Base-by-base conservation (phyloP, 1,139 yeast genomes). In the Suhomyces taliae region DNA sequence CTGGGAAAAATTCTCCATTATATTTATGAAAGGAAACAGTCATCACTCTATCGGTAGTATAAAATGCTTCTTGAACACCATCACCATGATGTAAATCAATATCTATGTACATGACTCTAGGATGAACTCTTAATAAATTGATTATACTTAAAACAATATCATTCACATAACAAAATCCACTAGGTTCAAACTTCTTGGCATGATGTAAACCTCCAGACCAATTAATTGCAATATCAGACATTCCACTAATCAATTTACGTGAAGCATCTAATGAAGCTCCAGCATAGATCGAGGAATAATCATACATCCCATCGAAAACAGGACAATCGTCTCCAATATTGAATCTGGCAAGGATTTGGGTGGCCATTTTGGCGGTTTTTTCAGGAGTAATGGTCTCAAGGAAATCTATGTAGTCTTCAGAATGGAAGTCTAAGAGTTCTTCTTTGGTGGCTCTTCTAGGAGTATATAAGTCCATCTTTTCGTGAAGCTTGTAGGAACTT, bases 321-420 rank as follows among this genome's bases (percentile, higher is more conserved):
- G 99, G 99, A 67, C 99, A 93, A 66, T 93, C 99, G 60, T 90
- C 97, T 31, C 98, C 98, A 47, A 93, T 91, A 62, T 91, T 91
- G 72, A 91, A 93, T 62, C 88, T 85, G 36, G 83, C 81, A 46
- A 87, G 66, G 29, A 82, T 78, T 38, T 69, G 64, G 32, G 79
- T 80, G 6, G 83, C 74, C 61, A 83, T 72, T 55, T 83, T 80
- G 41, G 78, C 73, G 19, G 85, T 72, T 54, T 83, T 85, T 50
- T 88, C 95, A 0, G 98, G 98, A 1, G 97, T 86, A 12, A 91
- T 88, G 36, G 76, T 73, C 57, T 86, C 82, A 42, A 93, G 69
- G 58, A 93, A 93, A 51, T 90, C 83, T 12, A 93, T 76, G 61
- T 93, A 93, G 59, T 93, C 98, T 40, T 86, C 89, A 5, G 93